Percentiles rank a stretch among this genome's conserved stretches.
Evolutionary conservation across 2,329 filamentous ascomycete species (phyloP).

Genomic region (Pseudogymnoascus sp.): DNA sequence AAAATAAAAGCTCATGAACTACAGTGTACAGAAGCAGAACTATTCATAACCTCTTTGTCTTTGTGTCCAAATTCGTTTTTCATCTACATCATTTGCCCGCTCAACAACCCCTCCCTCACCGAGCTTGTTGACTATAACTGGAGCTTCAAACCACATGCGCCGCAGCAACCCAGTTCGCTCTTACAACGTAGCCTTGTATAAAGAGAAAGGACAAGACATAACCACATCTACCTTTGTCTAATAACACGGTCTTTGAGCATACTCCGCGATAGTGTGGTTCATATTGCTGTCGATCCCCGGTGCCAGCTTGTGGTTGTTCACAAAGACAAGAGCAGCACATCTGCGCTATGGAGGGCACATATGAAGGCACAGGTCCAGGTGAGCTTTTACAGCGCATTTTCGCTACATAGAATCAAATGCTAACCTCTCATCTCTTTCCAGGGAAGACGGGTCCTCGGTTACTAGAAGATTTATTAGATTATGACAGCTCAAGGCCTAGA

Average conservation of each 20-base stretch:
- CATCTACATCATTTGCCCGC: not conserved
- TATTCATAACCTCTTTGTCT: not conserved
- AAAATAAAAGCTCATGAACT: not conserved
- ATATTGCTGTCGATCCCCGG: not conserved
- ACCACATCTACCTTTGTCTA: not conserved
- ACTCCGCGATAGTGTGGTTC: not conserved
- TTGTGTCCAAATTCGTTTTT: not conserved
- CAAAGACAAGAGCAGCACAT: not conserved
- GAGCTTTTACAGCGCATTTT: not conserved
- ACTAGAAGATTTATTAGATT: constrained; percentile 35
- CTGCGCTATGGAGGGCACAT: not conserved
- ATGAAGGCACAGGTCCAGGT: constrained; percentile 12
- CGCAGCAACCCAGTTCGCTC: not conserved
- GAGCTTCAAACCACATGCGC: constrained; percentile 1
- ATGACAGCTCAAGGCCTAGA: constrained; percentile 28
- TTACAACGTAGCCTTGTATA: not conserved
- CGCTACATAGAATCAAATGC: not conserved
- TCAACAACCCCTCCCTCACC: not conserved
- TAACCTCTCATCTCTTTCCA: constrained; percentile 19
- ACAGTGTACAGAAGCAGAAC: not conserved
- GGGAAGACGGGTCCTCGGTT: constrained; percentile 44
- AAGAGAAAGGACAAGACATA: not conserved
- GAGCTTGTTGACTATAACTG: not conserved
- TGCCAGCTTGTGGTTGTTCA: not conserved
- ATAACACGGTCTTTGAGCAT: not conserved